Conservation (phyloP, 1,284 basidiomycete species). For the Sanghuangporus sanghuang region DNA sequence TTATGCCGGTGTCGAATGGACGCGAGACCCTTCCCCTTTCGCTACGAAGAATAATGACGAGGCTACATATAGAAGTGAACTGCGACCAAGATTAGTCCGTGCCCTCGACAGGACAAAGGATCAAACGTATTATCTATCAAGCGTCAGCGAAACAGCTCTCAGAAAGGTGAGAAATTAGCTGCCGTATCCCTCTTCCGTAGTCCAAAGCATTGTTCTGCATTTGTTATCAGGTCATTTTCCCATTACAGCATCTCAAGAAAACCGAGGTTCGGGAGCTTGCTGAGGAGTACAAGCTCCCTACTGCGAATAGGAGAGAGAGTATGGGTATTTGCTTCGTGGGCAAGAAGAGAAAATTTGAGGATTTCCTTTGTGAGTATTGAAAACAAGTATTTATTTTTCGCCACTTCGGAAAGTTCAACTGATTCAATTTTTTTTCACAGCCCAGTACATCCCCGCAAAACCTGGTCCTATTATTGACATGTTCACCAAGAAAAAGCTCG, state of each 20-base stretch:
- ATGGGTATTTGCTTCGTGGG: slow-evolving; percentile 99
- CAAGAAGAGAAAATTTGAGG: slow-evolving; percentile 66
- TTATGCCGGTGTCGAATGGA: slow-evolving; percentile 76
- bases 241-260: slow-evolving; percentile 67
- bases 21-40: slow-evolving; percentile 18
- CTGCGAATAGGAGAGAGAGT: slow-evolving; percentile 78
- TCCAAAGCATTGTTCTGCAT: background rate
- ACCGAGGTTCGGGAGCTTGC: slow-evolving; percentile 78
- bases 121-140: slow-evolving; percentile 91
- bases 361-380: slow-evolving; percentile 61
- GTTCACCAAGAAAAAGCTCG: slow-evolving; percentile 48
- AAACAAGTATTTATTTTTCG: background rate
- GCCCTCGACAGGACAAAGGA: slow-evolving; percentile 75
- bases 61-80: background rate
- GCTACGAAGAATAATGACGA: background rate
- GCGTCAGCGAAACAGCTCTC: slow-evolving; percentile 63
- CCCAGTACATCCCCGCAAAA: slow-evolving; percentile 69
- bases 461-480: slow-evolving; percentile 66
- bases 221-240: slow-evolving; percentile 62
- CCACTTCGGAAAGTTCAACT: slow-evolving; percentile 2
- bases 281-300: slow-evolving; percentile 59
- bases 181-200: background rate
- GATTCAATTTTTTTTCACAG: slow-evolving; percentile 34
- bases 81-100: slow-evolving; percentile 60
- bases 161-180: slow-evolving; percentile 24